Evolutionary conservation across 306 rosid species (phyloP), one percentile per base, ranked within the genome.

Genomic region (Ammopiptanthus mongolicus): DNA sequence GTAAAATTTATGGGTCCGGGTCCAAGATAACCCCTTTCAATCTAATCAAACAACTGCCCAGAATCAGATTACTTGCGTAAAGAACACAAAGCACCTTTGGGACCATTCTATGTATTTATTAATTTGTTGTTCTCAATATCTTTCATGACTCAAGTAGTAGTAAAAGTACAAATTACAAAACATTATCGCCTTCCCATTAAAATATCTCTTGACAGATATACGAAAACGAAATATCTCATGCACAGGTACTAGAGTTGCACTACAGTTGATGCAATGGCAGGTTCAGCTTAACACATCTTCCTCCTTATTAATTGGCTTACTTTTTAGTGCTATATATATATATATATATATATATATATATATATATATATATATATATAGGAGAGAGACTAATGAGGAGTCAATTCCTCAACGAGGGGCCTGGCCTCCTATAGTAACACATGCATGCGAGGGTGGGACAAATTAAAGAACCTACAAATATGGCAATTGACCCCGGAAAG

Each of bases 201-300:
- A 22, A 74, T 62, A 69, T 69, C 18, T 18, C 25, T 31, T 17
- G 65, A 51, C 57, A 71, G 47, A 61, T 73, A 57, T 53, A 25
- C 22, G 11, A 48, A 58, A 74, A 31, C 8, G 68, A 74, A 74
- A 74, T 65, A 74, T 74, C 79, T 44, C 53, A 25, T 25, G 9
- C 8, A 31, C 13, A 60, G 19, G 59, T 44, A n/a, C 23, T 34
- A 48, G 36, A 34, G 63, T 34, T 46, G 61, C 22, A 64, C n/a
- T n/a, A n/a, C 4, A 4, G n/a, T 29, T 21, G 5, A 37, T 23
- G 7, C 18, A 29, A 51, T 3, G 11, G 11, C 5, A 25, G 53
- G 55, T 59, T 51, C 48, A 17, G 22, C 42, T 17, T 46, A 42
- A 42, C 71, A 41, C 64, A 74, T 17, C 25, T 50, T 60, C 2